Evolutionary conservation across 805 yeast genomes (phyloP), one percentile per base, ranked within the genome.

Genomic region (Wickerhamomyces canadensis): DNA sequence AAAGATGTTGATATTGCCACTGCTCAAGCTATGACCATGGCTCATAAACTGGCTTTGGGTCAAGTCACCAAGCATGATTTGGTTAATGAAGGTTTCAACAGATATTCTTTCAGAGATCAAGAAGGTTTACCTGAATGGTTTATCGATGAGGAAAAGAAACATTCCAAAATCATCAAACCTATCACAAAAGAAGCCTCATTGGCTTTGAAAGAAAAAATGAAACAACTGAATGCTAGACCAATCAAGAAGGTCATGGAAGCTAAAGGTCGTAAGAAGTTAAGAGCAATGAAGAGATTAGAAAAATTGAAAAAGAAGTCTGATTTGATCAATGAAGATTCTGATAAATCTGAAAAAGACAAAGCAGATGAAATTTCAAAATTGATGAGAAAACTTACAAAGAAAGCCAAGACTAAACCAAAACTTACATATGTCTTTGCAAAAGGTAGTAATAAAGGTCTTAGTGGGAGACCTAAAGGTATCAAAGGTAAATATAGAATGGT

Each of bases 401-500:
- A 83, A 58, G 78, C 74, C 56, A 71, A 70, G 57, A 56, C 67
- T 19, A 84, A 78, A 58, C 96, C 95, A 19, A 80, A 83, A 72
- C 86, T 87, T 27, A 85, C 95, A 1, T 74, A 87, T 43, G 95
- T 93, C 43, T 88, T 78, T 49, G 98, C 99, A 9, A 65, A 69
- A 34, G 98, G 98, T 54, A 60, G 68, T 26, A 89, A 93, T 63
- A 84, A 69, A 60, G 95, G 96, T 41, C 65, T 89, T 36, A 70
- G 84, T 49, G 98, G 98, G 38, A 83, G 99, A 68, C 99, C 99
- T 29, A 83, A 78, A 66, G 99, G 98, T 61, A 78, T 93, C 50
- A 87, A 80, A 62, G 99, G 99, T 65, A 88, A 86, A 61, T 93
- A 93, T 69, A 93, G 86, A 81, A 93, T 93, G 98, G 98, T 93